Evolutionary conservation across 2,329 filamentous ascomycete genomes (phyloP).

Genomic region (Arthrobotrys sinensis): DNA sequence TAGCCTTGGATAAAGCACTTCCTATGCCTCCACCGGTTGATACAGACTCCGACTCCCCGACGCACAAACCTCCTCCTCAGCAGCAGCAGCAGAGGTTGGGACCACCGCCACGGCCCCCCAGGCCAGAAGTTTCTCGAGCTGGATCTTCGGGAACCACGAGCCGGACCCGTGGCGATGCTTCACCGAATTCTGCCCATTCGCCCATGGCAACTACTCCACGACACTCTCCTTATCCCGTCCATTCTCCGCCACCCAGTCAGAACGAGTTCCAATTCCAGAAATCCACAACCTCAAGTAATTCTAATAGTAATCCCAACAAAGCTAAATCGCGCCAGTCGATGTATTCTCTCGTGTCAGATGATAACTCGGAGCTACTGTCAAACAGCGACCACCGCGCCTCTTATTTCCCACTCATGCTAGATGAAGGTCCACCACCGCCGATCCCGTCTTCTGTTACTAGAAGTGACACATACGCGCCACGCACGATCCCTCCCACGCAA

Average conservation of each 20-base stretch:
- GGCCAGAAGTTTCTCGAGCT: slow-evolving; percentile 53
- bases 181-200: slow-evolving; percentile 53
- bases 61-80: slow-evolving; percentile 59
- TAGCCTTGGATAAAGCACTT: slow-evolving; percentile 64
- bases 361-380: slow-evolving; percentile 48
- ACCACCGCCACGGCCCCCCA: slow-evolving; percentile 50
- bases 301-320: slow-evolving; percentile 57
- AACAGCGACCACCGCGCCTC: slow-evolving; percentile 50
- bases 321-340: slow-evolving; percentile 57
- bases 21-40: slow-evolving; percentile 63
- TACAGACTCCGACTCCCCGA: slow-evolving; percentile 64
- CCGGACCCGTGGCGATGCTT: slow-evolving; percentile 52
- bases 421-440: slow-evolving; percentile 57
- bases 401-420: slow-evolving; percentile 52
- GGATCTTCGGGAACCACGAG: slow-evolving; percentile 44
- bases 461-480: slow-evolving; percentile 50
- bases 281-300: slow-evolving; percentile 32
- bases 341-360: slow-evolving; percentile 57
- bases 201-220: slow-evolving; percentile 47
- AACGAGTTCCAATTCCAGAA: slow-evolving; percentile 45
- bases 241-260: slow-evolving; percentile 45
- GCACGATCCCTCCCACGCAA: slow-evolving; percentile 56
- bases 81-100: slow-evolving; percentile 45
- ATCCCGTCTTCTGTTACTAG: slow-evolving; percentile 50
- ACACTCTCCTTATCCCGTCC: slow-evolving; percentile 50